phyloP scores from a whole-genome alignment of 139 green algal species.

The Auxenochlorella pyrenoidosa region DNA sequence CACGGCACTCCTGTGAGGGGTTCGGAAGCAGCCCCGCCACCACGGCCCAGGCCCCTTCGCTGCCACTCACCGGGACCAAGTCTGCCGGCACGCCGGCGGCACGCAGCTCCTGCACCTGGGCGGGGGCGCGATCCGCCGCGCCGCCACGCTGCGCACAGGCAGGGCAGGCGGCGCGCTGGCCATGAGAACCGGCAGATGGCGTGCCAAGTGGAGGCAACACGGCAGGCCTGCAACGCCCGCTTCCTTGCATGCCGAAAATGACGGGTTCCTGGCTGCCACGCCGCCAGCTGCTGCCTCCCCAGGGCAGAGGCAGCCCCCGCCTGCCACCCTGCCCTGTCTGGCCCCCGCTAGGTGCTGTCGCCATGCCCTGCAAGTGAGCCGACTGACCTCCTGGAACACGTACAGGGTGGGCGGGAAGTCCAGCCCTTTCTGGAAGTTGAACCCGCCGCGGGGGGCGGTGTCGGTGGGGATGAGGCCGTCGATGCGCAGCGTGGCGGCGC shows the following conservation, averaged over 20 bases:
- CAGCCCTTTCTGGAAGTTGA: not conserved
- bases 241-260: no score
- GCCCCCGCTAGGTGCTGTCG: no score
- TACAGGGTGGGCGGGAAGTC: not conserved
- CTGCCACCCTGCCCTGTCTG: no score
- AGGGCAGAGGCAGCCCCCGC: no score
- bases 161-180: not conserved
- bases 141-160: not conserved
- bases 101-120: not conserved
- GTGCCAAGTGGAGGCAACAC: no score
- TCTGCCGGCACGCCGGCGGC: not conserved
- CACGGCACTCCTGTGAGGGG: no score
- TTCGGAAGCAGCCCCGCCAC: no score
- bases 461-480: constrained; percentile 1
- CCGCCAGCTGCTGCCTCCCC: no score
- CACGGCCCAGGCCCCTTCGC: no score
- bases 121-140: not conserved
- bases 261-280: no score
- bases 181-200: no score
- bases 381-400: not conserved
- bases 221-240: no score
- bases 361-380: not conserved
- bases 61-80: not conserved
- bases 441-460: not conserved
- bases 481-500: not conserved